Evolutionary conservation across 2,329 filamentous ascomycete species (phyloP).

Genomic region (Aspergillus melleus): DNA sequence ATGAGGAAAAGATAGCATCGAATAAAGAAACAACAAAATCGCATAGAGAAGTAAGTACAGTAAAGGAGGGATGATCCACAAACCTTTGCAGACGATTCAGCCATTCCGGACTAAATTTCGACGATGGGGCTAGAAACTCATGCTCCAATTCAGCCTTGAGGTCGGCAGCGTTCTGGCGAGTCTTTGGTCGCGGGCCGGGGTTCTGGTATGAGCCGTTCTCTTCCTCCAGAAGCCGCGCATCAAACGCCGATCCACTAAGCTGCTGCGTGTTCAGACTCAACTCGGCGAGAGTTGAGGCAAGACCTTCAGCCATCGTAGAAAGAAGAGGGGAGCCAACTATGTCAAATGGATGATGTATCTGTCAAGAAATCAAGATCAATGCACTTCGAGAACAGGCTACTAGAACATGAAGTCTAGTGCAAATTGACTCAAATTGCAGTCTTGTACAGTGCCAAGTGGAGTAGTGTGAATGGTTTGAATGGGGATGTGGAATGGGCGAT

Average conservation of each 20-base stretch:
- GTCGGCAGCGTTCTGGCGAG: conserved; percentile 53
- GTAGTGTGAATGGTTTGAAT: not conserved
- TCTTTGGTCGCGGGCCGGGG: conserved; percentile 44
- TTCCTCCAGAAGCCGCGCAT: conserved; percentile 31
- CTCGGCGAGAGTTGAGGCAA: conserved; percentile 29
- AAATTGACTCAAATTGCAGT: not conserved
- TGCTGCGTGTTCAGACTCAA: conserved; percentile 27
- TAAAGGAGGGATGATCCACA: conserved; percentile 21
- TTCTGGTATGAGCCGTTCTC: conserved; percentile 32
- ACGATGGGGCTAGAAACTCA: conserved; percentile 76
- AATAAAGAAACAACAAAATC: too few relatives aligned
- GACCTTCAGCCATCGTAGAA: conserved; percentile 24
- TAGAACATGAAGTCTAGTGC: not conserved
- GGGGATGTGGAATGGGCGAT: not conserved
- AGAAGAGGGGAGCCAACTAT: not conserved
- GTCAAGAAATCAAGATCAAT: not conserved
- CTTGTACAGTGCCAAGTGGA: not conserved
- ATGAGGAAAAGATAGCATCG: conserved; percentile 1
- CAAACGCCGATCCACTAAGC: conserved; percentile 26
- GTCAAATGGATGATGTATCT: not conserved
- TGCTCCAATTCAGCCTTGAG: conserved; percentile 71
- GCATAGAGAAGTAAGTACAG: too few relatives aligned
- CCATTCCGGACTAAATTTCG: conserved; percentile 79
- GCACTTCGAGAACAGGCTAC: not conserved
- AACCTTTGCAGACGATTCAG: conserved; percentile 83